Evolutionary conservation across 1,284 basidiomycete genomes (phyloP).

Genomic region (Mycena citricolor): DNA sequence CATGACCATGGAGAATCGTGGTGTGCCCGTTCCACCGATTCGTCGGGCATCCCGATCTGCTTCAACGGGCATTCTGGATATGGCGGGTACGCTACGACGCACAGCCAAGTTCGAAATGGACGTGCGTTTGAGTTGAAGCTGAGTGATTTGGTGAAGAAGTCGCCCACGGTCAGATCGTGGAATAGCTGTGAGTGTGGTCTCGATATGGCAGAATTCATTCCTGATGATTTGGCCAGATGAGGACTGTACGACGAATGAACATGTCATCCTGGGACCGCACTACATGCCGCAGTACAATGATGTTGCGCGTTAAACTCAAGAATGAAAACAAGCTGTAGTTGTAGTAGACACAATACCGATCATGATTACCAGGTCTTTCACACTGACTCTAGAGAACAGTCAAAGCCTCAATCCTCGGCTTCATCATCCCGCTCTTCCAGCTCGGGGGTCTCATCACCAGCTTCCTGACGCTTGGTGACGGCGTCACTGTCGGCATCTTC

Average conservation of each 20-base stretch:
- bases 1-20: conserved; percentile 24
- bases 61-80: conserved; percentile 23
- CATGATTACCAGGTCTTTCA: too few species aligned
- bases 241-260: conserved; percentile 6
- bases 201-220: background rate
- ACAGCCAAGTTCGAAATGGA: conserved; percentile 19
- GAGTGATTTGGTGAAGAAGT: conserved; percentile 2
- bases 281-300: conserved; percentile 13
- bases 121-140: conserved; percentile 18
- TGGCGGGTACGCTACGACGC: conserved; percentile 18
- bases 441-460: too few species aligned
- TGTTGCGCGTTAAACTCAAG: too few species aligned
- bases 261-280: conserved; percentile 5
- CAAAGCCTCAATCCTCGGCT: too few species aligned
- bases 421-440: too few species aligned
- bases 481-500: too few species aligned
- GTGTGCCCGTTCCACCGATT: conserved; percentile 17
- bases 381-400: too few species aligned
- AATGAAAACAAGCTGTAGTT: too few species aligned
- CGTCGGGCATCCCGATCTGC: conserved; percentile 20
- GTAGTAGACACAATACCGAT: too few species aligned
- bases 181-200: conserved; percentile 16
- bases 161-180: conserved; percentile 19
- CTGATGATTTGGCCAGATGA: conserved; percentile 4
- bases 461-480: too few species aligned